Percentiles rank a stretch among this genome's conserved stretches.
These are phyloP conservation scores for Candida buenavistaensis DNA, from an alignment of 1,139 yeast genomes.

Conservation along the genomic window DNA sequence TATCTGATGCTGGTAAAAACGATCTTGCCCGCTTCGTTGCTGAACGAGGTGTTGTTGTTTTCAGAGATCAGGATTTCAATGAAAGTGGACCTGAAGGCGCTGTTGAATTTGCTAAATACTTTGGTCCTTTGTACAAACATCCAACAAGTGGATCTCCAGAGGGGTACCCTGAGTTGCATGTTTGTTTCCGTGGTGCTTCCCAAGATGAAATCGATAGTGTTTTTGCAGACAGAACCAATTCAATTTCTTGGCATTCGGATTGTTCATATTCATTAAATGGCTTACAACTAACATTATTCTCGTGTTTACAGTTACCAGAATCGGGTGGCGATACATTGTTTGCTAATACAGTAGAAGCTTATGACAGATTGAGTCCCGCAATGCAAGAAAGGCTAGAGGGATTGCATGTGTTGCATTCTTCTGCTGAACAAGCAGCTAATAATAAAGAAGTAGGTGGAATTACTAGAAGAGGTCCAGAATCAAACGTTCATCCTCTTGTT, in stretches of 20 bases:
- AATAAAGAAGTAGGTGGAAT: conserved; percentile 24
- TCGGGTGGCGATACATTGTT: conserved; percentile 41
- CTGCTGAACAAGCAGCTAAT: conserved; percentile 23
- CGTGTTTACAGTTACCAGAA: conserved; percentile 40
- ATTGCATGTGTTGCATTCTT: conserved; percentile 27
- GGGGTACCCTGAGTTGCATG: conserved; percentile 36
- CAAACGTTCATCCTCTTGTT: conserved; percentile 29
- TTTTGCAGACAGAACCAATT: conserved; percentile 25
- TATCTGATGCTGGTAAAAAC: conserved; percentile 30
- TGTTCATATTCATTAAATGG: conserved; percentile 41
- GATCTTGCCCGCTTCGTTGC: conserved; percentile 42
- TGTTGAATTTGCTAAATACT: conserved; percentile 31
- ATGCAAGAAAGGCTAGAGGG: conserved; percentile 27
- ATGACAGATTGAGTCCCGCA: conserved; percentile 28
- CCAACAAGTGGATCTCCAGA: conserved; percentile 44
- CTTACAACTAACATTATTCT: conserved; percentile 38
- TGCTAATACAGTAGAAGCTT: conserved; percentile 36
- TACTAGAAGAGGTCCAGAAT: conserved; percentile 26
- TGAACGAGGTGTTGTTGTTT: conserved; percentile 41
- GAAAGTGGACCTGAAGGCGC: conserved; percentile 33
- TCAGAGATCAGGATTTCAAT: conserved; percentile 40
- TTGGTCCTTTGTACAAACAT: conserved; percentile 41
- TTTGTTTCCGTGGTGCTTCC: conserved; percentile 30
- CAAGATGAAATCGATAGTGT: conserved; percentile 25
- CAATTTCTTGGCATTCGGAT: conserved; percentile 44